Evolutionary conservation across 2,329 filamentous ascomycete genomes (phyloP).

Genomic region (Myriosclerotinia duriaeana): DNA sequence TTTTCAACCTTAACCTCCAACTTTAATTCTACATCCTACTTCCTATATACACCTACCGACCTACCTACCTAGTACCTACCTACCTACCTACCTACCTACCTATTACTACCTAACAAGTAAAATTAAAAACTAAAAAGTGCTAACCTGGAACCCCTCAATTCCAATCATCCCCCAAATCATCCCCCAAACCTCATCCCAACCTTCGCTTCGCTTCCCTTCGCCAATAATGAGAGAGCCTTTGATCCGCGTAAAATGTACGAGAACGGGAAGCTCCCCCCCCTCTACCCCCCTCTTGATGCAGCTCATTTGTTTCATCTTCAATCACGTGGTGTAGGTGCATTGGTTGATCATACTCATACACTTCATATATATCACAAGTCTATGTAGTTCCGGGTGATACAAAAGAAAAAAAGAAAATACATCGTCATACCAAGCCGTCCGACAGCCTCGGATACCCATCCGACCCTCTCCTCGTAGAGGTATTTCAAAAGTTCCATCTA

Average conservation of each 20-base stretch:
- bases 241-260: not conserved
- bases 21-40: too few relatives aligned
- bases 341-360: conserved; percentile 12
- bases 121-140: too few relatives aligned
- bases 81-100: too few relatives aligned
- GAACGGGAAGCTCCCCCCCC: not conserved
- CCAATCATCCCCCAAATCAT: too few relatives aligned
- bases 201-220: too few relatives aligned
- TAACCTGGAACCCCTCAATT: too few relatives aligned
- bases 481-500: conserved; percentile 23
- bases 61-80: too few relatives aligned
- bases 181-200: too few relatives aligned
- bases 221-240: not conserved
- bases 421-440: conserved; percentile 12
- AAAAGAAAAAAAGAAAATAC: conserved; percentile 19
- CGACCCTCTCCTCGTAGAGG: conserved; percentile 15
- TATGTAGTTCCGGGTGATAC: conserved; percentile 25
- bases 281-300: not conserved
- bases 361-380: conserved; percentile 21
- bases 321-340: not conserved
- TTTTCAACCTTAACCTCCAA: too few relatives aligned
- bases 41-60: too few relatives aligned
- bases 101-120: too few relatives aligned
- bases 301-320: conserved; percentile 11
- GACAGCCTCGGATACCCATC: conserved; percentile 16